Percentiles rank a stretch among this genome's conserved stretches.
These are phyloP conservation scores for Calcarisporium arbuscula DNA, from an alignment of 2,329 filamentous ascomycete species.

Conservation along the genomic window DNA sequence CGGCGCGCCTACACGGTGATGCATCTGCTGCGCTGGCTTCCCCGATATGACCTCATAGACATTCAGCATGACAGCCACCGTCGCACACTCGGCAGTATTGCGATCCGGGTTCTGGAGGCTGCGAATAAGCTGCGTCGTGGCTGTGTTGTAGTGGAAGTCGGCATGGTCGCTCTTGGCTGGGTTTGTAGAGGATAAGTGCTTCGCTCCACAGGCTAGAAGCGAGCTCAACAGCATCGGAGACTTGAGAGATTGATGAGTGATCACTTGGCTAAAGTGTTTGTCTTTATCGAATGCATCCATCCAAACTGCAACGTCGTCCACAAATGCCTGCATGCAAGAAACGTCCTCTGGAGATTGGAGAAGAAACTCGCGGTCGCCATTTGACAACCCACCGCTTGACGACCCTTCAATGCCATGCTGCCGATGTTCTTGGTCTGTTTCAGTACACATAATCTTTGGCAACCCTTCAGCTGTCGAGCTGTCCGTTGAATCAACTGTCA, in stretches of 20 bases:
- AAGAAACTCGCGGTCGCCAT: conserved; percentile 52
- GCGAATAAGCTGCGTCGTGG: conserved; percentile 69
- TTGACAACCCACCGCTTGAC: too few species aligned
- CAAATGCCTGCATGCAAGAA: conserved; percentile 85
- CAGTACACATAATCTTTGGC: too few species aligned
- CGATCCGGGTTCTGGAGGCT: conserved; percentile 78
- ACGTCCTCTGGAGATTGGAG: conserved; percentile 72
- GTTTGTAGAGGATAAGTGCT: conserved; percentile 69
- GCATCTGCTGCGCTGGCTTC: conserved; percentile 72
- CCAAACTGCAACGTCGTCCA: conserved; percentile 85
- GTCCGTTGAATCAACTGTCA: too few species aligned
- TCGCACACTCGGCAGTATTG: conserved; percentile 77
- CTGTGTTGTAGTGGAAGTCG: conserved; percentile 76
- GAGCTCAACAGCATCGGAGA: conserved; percentile 88
- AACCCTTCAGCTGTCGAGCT: too few species aligned
- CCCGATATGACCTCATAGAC: conserved; percentile 93
- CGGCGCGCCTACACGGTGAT: conserved; percentile 70
- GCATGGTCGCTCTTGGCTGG: conserved; percentile 72
- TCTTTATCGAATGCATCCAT: conserved; percentile 86
- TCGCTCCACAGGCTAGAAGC: conserved; percentile 80
- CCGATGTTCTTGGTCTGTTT: too few species aligned
- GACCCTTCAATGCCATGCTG: too few species aligned
- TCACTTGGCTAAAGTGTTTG: conserved; percentile 77
- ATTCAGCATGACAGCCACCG: conserved; percentile 80
- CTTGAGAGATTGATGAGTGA: conserved; percentile 77